Percentiles rank a stretch among this genome's conserved stretches.
These are phyloP conservation scores for Coemansia sp. DNA, from an alignment of 192 early-diverging fungal genomes.

Conservation along the genomic window DNA sequence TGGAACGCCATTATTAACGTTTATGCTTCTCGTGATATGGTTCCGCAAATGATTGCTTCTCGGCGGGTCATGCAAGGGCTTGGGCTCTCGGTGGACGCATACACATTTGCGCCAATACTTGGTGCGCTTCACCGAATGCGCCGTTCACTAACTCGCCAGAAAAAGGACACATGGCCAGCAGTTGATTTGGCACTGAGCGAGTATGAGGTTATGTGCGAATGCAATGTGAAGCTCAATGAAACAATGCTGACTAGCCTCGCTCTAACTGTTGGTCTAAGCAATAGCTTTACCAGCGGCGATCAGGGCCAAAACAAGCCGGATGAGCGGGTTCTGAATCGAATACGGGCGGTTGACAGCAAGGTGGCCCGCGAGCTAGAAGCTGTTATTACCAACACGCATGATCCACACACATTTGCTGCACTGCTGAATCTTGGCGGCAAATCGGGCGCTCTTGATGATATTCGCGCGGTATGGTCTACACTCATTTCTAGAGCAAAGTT, in stretches of 20 bases:
- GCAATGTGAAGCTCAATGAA: conserved; percentile 16
- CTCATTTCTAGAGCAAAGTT: conserved; percentile 19
- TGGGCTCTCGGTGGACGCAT: conserved; percentile 17
- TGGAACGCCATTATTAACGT: conserved; percentile 34
- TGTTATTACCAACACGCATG: conserved; percentile 18
- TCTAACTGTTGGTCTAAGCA: conserved; percentile 33
- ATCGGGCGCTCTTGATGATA: conserved; percentile 12
- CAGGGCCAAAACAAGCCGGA: not conserved
- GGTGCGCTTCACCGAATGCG: conserved; percentile 37
- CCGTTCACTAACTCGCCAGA: conserved; percentile 6
- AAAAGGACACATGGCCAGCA: conserved; percentile 20
- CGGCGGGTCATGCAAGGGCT: conserved; percentile 25
- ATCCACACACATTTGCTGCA: conserved; percentile 34
- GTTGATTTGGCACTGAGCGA: conserved; percentile 25
- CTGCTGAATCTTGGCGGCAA: conserved; percentile 23
- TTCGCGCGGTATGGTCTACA: conserved; percentile 30
- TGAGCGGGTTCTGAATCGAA: not conserved
- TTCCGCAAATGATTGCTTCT: conserved; percentile 30
- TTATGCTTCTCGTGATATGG: conserved; percentile 40
- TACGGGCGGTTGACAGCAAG: conserved; percentile 2
- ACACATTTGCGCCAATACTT: conserved; percentile 36
- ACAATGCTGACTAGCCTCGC: conserved; percentile 36
- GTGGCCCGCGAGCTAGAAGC: conserved; percentile 26
- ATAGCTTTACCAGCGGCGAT: conserved; percentile 4
- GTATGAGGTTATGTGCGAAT: conserved; percentile 27